Evolutionary conservation across 148 eudicot species (phyloP), one percentile per base, ranked within the genome.

Genomic region (Silene latifolia): DNA sequence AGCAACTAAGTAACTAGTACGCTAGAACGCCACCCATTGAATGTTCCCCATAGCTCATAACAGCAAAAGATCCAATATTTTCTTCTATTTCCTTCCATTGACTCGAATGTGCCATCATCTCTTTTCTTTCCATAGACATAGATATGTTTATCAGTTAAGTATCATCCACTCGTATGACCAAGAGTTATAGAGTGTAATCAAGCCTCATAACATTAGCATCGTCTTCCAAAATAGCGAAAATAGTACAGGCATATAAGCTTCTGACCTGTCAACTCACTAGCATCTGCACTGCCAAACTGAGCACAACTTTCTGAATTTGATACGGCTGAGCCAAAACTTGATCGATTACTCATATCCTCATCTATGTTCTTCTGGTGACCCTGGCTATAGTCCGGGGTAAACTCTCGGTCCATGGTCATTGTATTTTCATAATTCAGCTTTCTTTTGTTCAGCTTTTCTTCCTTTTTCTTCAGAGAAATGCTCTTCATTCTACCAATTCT

Each of bases 321-420:
- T 73, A 90, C 76, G 53, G 96, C 99, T 72, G 99, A 95, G 72
- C 97, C 99, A 72, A 97, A 95, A 82, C 99, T 95, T 78, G 99
- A 95, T 78, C 97, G 84, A 76, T 92, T 92, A 80, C 99, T 95
- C 51, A 83, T 90, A 79, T 92, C 99, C 76, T 95, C 97, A 56
- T 95, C 97, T 13, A 86, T 67, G 25, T 56, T 82, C 79, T 88
- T 95, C 53, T 72, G 85, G 35, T 72, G 81, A 59, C 87, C 80
- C 42, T 77, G 87, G 80, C 73, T 75, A 74, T 83, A 79, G 27
- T 87, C 86, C 8, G 86, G 78, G 64, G 72, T 72, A 66, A 78
- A 67, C 13, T 63, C 79, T 69, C 78, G 83, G 66, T 80, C 74
- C 44, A 79, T 80, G 67, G 72, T 72, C 51, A 77, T 78, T 72